Conservation (phyloP, 1,284 basidiomycete species). For the Irpex lacteus region DNA sequence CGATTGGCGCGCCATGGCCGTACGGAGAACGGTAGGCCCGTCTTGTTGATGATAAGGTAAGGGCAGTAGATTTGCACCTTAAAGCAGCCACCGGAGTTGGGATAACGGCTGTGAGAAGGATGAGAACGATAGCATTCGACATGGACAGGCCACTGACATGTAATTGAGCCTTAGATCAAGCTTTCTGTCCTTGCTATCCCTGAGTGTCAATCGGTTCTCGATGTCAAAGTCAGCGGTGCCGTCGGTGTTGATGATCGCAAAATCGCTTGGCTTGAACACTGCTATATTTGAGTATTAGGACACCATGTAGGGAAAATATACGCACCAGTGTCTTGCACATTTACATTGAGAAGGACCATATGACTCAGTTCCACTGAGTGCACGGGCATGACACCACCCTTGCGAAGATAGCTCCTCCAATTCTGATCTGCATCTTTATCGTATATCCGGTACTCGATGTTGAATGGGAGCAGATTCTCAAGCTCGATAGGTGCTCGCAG, state of each 20-base stretch:
- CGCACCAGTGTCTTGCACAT: conserved; percentile 86
- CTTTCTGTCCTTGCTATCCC: conserved; percentile 78
- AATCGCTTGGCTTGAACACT: conserved; percentile 96
- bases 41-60: conserved; percentile 94
- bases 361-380: conserved; percentile 97
- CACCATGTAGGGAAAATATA: not conserved
- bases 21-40: conserved; percentile 81
- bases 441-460: conserved; percentile 94
- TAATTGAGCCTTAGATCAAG: conserved; percentile 87
- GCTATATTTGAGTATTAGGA: conserved; percentile 25
- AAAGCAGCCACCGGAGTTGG: conserved; percentile 96
- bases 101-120: conserved; percentile 59
- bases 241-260: conserved; percentile 96
- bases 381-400: conserved; percentile 94
- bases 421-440: conserved; percentile 94
- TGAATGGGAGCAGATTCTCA: conserved; percentile 95
- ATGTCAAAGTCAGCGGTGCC: conserved; percentile 88
- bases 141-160: conserved; percentile 49
- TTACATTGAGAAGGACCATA: conserved; percentile 88
- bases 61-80: conserved; percentile 96
- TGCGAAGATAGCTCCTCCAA: conserved; percentile 90
- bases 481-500: conserved; percentile 96
- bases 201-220: conserved; percentile 71
- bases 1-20: conserved; percentile 70
- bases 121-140: not conserved